A percentile compares a stretch with the other conserved stretches of the same genome.
Evolutionary conservation across 1,284 basidiomycete species (phyloP).

Genomic region (Cutaneotrichosporon sp.): DNA sequence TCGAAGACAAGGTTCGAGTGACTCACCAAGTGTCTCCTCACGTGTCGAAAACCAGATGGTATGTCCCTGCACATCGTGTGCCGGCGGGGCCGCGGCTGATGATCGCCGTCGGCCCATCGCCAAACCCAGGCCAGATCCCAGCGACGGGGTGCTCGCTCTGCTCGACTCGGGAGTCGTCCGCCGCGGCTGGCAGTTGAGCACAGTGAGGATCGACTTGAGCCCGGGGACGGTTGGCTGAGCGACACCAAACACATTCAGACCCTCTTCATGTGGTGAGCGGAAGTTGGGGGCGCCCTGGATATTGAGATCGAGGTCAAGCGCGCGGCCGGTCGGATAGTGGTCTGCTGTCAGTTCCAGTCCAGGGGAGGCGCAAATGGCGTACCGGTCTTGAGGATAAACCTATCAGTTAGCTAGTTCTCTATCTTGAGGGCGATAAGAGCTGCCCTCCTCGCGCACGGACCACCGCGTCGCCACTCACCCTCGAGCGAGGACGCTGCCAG

Average conservation of each 20-base stretch:
- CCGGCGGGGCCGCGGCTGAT: background rate
- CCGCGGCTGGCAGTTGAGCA: slow-evolving; percentile 69
- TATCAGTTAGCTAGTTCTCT: slow-evolving; percentile 11
- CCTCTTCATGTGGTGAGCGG: slow-evolving; percentile 67
- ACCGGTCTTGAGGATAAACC: slow-evolving; percentile 81
- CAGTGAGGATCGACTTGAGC: slow-evolving; percentile 81
- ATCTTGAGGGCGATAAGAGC: background rate
- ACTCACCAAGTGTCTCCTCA: slow-evolving; percentile 50
- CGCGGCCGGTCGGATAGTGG: slow-evolving; percentile 78
- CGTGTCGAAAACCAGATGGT: slow-evolving; percentile 55
- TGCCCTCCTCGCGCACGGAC: no score
- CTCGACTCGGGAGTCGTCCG: background rate
- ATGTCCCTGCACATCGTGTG: slow-evolving; percentile 26
- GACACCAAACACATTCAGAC: slow-evolving; percentile 83
- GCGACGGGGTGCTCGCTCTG: slow-evolving; percentile 1
- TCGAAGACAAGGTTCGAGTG: background rate
- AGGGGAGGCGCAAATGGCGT: slow-evolving; percentile 17
- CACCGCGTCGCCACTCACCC: slow-evolving; percentile 45
- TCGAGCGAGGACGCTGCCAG: slow-evolving; percentile 80
- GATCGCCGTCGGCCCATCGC: slow-evolving; percentile 16
- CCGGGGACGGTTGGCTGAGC: slow-evolving; percentile 95
- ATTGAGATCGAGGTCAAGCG: slow-evolving; percentile 83
- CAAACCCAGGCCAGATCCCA: no score
- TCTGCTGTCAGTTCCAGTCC: slow-evolving; percentile 50
- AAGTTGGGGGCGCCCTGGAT: slow-evolving; percentile 93